A percentile compares a stretch with the other conserved stretches of the same genome.
Evolutionary conservation across 2,329 filamentous ascomycete genomes (phyloP).

Genomic region (Ramularia endophylla): DNA sequence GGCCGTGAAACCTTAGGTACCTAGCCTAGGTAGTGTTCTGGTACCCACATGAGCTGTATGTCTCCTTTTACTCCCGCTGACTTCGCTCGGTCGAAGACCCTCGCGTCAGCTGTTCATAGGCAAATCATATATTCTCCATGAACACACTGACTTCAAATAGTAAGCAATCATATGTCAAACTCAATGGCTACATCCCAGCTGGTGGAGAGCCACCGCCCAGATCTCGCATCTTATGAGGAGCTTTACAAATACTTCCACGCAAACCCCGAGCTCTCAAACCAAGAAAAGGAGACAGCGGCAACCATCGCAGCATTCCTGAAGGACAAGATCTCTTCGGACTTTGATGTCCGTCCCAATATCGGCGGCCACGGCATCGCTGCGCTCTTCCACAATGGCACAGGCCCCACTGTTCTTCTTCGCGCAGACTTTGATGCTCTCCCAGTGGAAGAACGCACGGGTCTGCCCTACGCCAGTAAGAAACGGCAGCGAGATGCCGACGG

Average conservation of each 20-base stretch:
- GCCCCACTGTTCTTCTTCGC: constrained; percentile 52
- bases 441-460: constrained; percentile 49
- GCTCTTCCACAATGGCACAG: constrained; percentile 50
- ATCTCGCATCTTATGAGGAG: constrained; percentile 44
- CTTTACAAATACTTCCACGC: constrained; percentile 56
- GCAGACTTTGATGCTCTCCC: constrained; percentile 60
- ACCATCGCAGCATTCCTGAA: constrained; percentile 40
- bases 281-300: constrained; percentile 49
- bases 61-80: too few species aligned
- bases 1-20: too few species aligned
- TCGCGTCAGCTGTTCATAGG: too few species aligned
- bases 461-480: constrained; percentile 50
- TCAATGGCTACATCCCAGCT: too few species aligned
- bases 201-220: constrained; percentile 31
- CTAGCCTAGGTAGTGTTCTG: too few species aligned
- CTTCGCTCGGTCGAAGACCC: too few species aligned
- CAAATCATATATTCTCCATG: too few species aligned
- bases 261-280: constrained; percentile 54
- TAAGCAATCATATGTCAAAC: too few species aligned
- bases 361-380: constrained; percentile 56
- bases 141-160: constrained; percentile 11
- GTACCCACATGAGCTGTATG: too few species aligned
- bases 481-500: constrained; percentile 43
- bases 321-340: constrained; percentile 27
- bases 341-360: constrained; percentile 46